phyloP scores from a whole-genome alignment of 2,329 filamentous ascomycete genomes.

The Botryotinia convoluta region DNA sequence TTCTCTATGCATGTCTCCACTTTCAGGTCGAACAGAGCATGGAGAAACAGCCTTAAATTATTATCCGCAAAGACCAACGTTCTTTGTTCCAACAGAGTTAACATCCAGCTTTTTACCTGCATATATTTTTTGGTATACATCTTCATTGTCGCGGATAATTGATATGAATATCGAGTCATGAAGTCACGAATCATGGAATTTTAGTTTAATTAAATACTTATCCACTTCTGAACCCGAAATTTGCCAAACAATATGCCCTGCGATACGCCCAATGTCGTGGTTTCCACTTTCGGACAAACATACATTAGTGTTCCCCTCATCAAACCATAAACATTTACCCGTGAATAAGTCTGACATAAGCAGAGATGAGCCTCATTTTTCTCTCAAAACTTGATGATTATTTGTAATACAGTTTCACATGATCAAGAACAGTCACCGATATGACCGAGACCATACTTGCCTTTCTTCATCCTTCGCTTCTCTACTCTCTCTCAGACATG shows the following conservation, averaged over 20 bases:
- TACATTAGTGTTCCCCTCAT: neutral
- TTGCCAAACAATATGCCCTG: neutral
- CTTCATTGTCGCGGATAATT: neutral
- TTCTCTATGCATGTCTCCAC: neutral
- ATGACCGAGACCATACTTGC: neutral
- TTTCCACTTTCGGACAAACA: neutral
- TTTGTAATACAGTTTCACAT: neutral
- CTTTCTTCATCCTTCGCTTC: too few relatives aligned
- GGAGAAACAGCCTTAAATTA: neutral
- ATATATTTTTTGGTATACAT: neutral
- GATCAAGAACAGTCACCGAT: neutral
- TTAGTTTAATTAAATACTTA: too few relatives aligned
- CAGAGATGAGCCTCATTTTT: neutral
- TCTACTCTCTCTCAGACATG: neutral
- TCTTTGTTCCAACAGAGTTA: neutral
- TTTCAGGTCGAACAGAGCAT: neutral
- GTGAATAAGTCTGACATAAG: neutral
- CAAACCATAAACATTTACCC: neutral
- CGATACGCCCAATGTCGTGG: neutral
- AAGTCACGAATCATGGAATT: neutral
- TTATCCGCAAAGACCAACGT: neutral
- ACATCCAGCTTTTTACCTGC: too few relatives aligned
- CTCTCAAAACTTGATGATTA: neutral
- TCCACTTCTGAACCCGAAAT: neutral
- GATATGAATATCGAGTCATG: neutral